A percentile compares a stretch with the other conserved stretches of the same genome.
Evolutionary conservation across 1,284 basidiomycete species (phyloP).

Genomic region (Ustilago nuda): DNA sequence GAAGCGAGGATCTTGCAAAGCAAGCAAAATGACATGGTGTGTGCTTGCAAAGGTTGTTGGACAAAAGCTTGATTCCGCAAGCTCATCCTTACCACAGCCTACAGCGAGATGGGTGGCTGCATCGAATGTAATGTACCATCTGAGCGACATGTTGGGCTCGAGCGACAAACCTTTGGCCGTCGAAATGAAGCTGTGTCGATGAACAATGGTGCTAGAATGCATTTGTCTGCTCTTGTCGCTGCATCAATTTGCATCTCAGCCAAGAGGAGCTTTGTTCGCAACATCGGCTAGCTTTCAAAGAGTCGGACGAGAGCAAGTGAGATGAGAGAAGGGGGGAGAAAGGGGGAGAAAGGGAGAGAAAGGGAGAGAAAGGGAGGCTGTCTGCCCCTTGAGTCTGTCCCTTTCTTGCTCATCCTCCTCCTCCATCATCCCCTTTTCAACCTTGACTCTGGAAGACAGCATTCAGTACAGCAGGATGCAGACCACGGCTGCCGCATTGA

Average conservation of each 20-base stretch:
- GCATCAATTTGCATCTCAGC: conserved; percentile 7
- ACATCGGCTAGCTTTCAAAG: neutral
- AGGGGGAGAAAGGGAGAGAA: no score
- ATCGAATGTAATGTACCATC: neutral
- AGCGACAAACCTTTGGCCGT: neutral
- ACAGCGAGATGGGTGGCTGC: neutral
- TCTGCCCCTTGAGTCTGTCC: conserved; percentile 10
- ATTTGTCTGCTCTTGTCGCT: neutral
- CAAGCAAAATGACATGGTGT: conserved; percentile 27
- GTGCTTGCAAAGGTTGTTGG: conserved; percentile 1
- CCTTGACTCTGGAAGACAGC: neutral
- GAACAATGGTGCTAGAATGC: neutral
- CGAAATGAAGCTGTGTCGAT: conserved; percentile 2
- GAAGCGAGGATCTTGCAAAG: conserved; percentile 2
- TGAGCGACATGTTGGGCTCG: neutral
- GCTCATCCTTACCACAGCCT: neutral
- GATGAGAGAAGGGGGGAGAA: neutral
- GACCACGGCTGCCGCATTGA: conserved; percentile 16
- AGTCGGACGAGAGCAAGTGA: neutral
- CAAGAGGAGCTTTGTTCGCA: neutral
- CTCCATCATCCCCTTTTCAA: neutral
- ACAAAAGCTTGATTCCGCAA: neutral
- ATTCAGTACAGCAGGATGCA: conserved; percentile 33
- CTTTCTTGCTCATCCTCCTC: conserved; percentile 5
- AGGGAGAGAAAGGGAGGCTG: conserved; percentile 14